Percentiles rank a stretch among this genome's conserved stretches.
Conservation (phyloP, 805 yeast species). For the Tetrapisispora fleetii region DNA sequence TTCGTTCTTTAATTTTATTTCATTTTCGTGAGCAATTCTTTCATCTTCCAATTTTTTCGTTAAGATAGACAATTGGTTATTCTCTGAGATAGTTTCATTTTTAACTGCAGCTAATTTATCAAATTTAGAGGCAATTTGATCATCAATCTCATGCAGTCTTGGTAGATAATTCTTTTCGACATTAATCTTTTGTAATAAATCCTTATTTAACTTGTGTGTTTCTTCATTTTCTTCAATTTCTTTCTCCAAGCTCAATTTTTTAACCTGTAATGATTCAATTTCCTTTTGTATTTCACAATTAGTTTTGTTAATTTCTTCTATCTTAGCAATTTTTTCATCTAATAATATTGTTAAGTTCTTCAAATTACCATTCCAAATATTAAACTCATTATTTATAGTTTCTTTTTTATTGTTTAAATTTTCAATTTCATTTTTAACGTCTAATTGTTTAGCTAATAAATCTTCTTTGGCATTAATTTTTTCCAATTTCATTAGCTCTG, state of each 20-base stretch:
- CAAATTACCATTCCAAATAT: slow-evolving; percentile 14
- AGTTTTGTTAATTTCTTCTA: slow-evolving; percentile 15
- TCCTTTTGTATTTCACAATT: slow-evolving; percentile 13
- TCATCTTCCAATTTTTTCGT: slow-evolving; percentile 23
- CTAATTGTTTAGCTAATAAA: slow-evolving; percentile 12
- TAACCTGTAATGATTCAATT: slow-evolving; percentile 11
- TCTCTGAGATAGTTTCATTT: slow-evolving; percentile 24
- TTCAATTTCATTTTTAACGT: slow-evolving; percentile 23
- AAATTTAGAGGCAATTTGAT: slow-evolving; percentile 14
- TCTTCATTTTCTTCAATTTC: slow-evolving; percentile 13
- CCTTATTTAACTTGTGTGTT: slow-evolving; percentile 11
- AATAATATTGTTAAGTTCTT: slow-evolving; percentile 17
- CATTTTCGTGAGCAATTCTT: slow-evolving; percentile 19
- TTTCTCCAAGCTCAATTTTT: slow-evolving; percentile 11
- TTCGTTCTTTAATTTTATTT: slow-evolving; percentile 15
- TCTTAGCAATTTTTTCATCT: slow-evolving; percentile 22
- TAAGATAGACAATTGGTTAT: slow-evolving; percentile 16
- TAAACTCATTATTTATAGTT: slow-evolving; percentile 12
- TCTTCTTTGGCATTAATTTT: slow-evolving; percentile 19
- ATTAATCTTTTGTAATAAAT: slow-evolving; percentile 11
- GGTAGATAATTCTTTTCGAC: slow-evolving; percentile 19
- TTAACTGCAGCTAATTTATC: slow-evolving; percentile 18
- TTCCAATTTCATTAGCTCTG: slow-evolving; percentile 19
- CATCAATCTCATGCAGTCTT: slow-evolving; percentile 17
- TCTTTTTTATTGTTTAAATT: slow-evolving; percentile 15